phyloP scores from a whole-genome alignment of 83 land plant genomes.

The Diphasiastrum complanatum region DNA sequence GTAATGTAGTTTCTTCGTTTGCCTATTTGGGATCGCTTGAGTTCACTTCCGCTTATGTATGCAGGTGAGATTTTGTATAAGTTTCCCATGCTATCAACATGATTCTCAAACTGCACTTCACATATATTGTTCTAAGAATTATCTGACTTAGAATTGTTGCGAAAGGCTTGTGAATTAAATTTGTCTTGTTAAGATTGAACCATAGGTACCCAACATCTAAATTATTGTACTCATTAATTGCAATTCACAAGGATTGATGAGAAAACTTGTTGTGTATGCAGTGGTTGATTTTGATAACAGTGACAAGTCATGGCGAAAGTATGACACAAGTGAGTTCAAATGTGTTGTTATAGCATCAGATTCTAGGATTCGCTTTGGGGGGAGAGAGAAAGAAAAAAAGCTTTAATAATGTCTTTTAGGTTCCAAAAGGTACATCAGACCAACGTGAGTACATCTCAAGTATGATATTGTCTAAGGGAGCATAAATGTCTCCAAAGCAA shows the following conservation, averaged over 20 bases:
- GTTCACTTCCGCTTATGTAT: conserved; percentile 64
- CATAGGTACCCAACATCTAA: too few relatives aligned
- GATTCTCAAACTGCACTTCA: background rate
- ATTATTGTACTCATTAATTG: too few relatives aligned
- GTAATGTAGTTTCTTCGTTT: conserved; percentile 49
- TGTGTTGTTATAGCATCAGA: background rate
- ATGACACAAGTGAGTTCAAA: conserved; percentile 56
- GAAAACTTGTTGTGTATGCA: conserved; percentile 22
- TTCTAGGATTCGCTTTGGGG: background rate
- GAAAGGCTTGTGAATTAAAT: conserved; percentile 1
- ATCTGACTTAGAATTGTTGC: too few relatives aligned
- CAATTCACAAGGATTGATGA: too few relatives aligned
- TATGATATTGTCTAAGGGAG: too few relatives aligned
- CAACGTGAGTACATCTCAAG: too few relatives aligned
- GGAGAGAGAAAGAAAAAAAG: too few relatives aligned
- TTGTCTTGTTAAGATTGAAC: too few relatives aligned
- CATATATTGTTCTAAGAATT: too few relatives aligned
- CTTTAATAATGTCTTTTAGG: too few relatives aligned
- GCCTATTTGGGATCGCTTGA: conserved; percentile 59
- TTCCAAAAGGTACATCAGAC: too few relatives aligned
- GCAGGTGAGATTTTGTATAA: conserved; percentile 44
- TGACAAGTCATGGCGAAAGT: conserved; percentile 73
- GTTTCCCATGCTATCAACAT: background rate
- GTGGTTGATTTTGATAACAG: conserved; percentile 91
- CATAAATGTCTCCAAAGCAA: too few relatives aligned